Conservation (phyloP, 805 yeast genomes). For the Candida methanosorbosa region DNA sequence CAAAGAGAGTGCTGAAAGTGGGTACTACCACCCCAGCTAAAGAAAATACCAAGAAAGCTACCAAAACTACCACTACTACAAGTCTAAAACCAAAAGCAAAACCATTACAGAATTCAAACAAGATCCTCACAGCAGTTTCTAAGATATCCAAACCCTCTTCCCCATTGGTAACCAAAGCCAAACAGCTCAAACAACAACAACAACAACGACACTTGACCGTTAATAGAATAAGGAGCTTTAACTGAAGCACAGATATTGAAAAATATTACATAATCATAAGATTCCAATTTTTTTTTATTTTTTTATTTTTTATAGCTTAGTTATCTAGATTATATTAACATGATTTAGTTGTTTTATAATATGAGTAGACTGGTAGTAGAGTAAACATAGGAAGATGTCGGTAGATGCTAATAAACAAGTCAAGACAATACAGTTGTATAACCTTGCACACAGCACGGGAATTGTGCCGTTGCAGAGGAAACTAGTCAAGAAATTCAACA, state of each 20-base stretch:
- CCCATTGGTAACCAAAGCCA: too few species aligned
- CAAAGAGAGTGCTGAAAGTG: too few species aligned
- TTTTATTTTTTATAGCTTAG: background rate
- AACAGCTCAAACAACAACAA: background rate
- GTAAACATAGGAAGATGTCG: background rate
- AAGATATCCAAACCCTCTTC: too few species aligned
- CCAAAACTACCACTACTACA: slow-evolving; percentile 1
- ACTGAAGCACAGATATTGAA: background rate
- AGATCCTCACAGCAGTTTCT: too few species aligned
- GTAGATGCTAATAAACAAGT: too few species aligned
- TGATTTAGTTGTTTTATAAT: too few species aligned
- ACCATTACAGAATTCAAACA: too few species aligned
- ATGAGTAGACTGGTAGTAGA: background rate
- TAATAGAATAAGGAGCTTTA: background rate
- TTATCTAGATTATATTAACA: too few species aligned
- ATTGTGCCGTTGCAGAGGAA: slow-evolving; percentile 9
- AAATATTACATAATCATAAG: slow-evolving; percentile 1
- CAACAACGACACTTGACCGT: background rate
- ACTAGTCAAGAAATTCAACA: slow-evolving; percentile 7
- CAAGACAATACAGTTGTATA: slow-evolving; percentile 10
- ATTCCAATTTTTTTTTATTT: background rate
- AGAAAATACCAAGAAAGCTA: background rate
- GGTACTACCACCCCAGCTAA: background rate
- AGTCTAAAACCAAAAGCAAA: background rate
- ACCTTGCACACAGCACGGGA: slow-evolving; percentile 9